Evolutionary conservation across 139 green algal species (phyloP).

Genomic region (Coccomyxa sp.): DNA sequence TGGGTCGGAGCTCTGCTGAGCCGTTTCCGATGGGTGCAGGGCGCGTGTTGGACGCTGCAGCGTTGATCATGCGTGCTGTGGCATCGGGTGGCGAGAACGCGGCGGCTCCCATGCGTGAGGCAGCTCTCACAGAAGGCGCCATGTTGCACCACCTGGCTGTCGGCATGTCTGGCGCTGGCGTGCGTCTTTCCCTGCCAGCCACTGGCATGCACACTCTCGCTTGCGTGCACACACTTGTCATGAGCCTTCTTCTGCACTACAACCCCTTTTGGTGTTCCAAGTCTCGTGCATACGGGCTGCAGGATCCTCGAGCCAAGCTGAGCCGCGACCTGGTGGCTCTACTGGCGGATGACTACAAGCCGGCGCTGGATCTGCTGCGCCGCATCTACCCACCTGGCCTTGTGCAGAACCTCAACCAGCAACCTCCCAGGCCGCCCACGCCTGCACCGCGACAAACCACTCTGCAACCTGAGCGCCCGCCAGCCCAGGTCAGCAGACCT

Average conservation of each 20-base stretch:
- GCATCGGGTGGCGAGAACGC: conserved; percentile 65
- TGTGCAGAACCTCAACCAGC: conserved; percentile 57
- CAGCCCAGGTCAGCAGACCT: no score
- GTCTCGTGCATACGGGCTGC: background rate
- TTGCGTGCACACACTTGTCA: no score
- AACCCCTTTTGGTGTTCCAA: background rate
- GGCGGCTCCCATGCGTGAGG: conserved; percentile 77
- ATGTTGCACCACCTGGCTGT: conserved; percentile 69
- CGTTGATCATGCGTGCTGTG: conserved; percentile 73
- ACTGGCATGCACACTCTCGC: background rate
- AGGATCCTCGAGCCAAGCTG: conserved; percentile 16
- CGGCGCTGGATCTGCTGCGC: conserved; percentile 66
- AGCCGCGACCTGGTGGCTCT: conserved; percentile 71
- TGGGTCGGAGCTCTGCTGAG: no score
- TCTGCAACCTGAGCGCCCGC: background rate
- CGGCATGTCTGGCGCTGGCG: conserved; percentile 25
- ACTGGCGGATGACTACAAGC: conserved; percentile 73
- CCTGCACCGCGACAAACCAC: background rate
- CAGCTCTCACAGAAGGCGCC: conserved; percentile 75
- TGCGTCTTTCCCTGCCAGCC: background rate
- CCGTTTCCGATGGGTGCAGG: background rate
- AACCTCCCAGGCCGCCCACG: background rate
- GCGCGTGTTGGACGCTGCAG: conserved; percentile 22
- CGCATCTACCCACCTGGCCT: conserved; percentile 70
- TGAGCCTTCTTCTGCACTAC: no score